These are phyloP conservation scores for Boletus sp. DNA, from an alignment of 768 basidiomycete genomes.

Conservation along the genomic window DNA sequence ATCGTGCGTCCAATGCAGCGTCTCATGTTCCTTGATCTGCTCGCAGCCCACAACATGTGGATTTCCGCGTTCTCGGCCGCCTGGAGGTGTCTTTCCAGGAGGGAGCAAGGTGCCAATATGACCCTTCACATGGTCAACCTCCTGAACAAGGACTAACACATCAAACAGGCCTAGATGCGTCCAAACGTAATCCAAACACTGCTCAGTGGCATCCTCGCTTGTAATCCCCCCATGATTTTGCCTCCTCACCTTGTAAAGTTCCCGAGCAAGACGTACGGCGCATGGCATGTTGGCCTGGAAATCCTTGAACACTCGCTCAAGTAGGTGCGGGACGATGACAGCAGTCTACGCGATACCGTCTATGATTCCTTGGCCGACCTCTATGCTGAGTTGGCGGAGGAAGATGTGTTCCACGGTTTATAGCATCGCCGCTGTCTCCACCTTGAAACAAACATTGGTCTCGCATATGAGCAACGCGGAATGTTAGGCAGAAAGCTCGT, in stretches of 20 bases:
- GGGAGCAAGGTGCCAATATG: conserved; percentile 86
- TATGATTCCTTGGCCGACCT: conserved; percentile 91
- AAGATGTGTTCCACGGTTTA: conserved; percentile 95
- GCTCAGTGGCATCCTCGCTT: conserved; percentile 80
- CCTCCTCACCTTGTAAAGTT: conserved; percentile 96
- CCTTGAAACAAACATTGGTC: conserved; percentile 81
- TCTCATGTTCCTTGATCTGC: conserved; percentile 76
- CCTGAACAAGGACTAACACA: conserved; percentile 91
- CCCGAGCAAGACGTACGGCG: conserved; percentile 91
- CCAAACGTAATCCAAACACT: conserved; percentile 94
- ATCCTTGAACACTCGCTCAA: conserved; percentile 82
- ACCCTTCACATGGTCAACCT: conserved; percentile 88
- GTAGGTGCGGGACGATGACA: conserved; percentile 75
- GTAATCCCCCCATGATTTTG: conserved; percentile 81
- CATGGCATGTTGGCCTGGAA: conserved; percentile 92
- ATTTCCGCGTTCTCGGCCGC: conserved; percentile 79
- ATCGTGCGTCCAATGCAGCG: conserved; percentile 79
- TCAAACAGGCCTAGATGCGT: conserved; percentile 81
- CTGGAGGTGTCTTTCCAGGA: conserved; percentile 82
- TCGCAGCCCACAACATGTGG: conserved; percentile 82
- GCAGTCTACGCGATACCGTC: conserved; percentile 74
- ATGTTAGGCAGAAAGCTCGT: conserved; percentile 83
- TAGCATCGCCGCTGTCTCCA: conserved; percentile 92
- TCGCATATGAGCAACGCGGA: conserved; percentile 93
- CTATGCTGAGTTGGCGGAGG: conserved; percentile 94